Evolutionary conservation across 2,329 filamentous ascomycete species (phyloP), one percentile per base, ranked within the genome.

Genomic region (Lasiodiplodia hormozganensis): DNA sequence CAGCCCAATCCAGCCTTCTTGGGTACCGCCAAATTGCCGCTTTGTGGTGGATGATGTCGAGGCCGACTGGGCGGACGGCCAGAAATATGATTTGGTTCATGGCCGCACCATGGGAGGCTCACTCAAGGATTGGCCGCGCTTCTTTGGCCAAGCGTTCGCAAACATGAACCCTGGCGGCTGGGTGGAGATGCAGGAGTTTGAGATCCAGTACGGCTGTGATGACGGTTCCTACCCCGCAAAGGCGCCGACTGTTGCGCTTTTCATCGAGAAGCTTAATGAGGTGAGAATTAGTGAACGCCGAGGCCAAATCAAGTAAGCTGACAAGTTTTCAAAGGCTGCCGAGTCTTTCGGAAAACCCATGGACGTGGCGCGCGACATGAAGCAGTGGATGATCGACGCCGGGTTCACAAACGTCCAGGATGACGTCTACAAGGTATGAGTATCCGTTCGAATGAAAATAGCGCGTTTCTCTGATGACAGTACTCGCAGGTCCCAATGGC

Each of bases 81-180:
- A 43, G 66, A n/a, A 2, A n/a, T 89, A 87, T 72, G 88, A 90
- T 74, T 85, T 86, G 71, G 85, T 90, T 82, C 82, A 86, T 82
- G 74, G 83, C 73, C 74, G 85, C 71, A 73, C 85, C 80, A 81
- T 87, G 82, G 74, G 82, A 70, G 84, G 83, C 38, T 82, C 84
- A 11, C 81, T 91, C 54, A 80, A 82, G 14, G 81, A 90, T 72
- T 88, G 88, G 77, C 76, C 78, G 2, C 77, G 79, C 10, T 78
- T 89, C 67, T 75, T 88, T 21, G 75, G 81, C 23, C 81, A 84
- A 67, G 71, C 72, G 23, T 74, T 72, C 62, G 31, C 36, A 0
- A 75, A 82, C 74, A 77, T 85, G 47, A 78, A 78, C 47, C 83
- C 83, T 0, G 83, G 82, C 23, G 84, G 83, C 7, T 86, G 81